These are phyloP conservation scores for Lachancea lanzarotensis DNA, from an alignment of 805 yeast genomes.

Conservation along the genomic window DNA sequence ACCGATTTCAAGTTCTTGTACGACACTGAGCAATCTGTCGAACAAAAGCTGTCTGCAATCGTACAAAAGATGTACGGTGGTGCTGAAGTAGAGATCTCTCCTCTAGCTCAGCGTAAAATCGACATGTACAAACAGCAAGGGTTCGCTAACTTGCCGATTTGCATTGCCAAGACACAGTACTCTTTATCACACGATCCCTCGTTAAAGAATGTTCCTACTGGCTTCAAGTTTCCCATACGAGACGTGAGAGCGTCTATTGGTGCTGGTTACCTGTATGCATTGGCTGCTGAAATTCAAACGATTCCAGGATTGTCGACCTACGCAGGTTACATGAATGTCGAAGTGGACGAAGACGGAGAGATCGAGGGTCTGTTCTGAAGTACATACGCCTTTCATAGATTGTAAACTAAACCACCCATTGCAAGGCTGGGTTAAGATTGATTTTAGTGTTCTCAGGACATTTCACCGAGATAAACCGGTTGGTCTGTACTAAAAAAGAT, in stretches of 20 bases:
- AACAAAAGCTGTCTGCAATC: conserved; percentile 69
- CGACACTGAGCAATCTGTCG: conserved; percentile 64
- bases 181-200: conserved; percentile 90
- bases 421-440: too few relatives aligned
- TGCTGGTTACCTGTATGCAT: conserved; percentile 93
- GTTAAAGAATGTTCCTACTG: conserved; percentile 91
- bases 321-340: conserved; percentile 96
- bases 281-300: conserved; percentile 95
- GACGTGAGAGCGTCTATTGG: conserved; percentile 93
- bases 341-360: conserved; percentile 82
- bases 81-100: conserved; percentile 69
- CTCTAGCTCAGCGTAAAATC: conserved; percentile 74
- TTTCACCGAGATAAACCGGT: conserved; percentile 7
- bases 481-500: conserved; percentile 16
- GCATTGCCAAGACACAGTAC: conserved; percentile 97
- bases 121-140: conserved; percentile 82
- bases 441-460: too few relatives aligned
- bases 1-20: conserved; percentile 57
- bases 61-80: conserved; percentile 94
- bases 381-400: not conserved
- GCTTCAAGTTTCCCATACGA: conserved; percentile 88
- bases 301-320: conserved; percentile 96
- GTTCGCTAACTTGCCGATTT: conserved; percentile 83
- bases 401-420: too few relatives aligned
- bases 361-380: conserved; percentile 81